Percentiles rank a stretch among this genome's conserved stretches.
These are phyloP conservation scores for Breynia disticha DNA, from an alignment of 441 rosid genomes.

Conservation along the genomic window DNA sequence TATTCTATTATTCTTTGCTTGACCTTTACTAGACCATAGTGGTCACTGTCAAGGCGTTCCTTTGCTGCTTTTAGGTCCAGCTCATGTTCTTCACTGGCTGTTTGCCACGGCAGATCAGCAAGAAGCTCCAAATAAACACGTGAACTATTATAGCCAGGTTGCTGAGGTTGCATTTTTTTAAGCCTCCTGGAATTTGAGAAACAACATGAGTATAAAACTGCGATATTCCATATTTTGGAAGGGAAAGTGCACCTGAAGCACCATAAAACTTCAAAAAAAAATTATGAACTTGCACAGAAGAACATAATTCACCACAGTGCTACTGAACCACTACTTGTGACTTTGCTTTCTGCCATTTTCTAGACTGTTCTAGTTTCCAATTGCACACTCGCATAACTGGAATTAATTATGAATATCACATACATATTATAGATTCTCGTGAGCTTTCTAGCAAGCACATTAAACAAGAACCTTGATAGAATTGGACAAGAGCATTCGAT, in stretches of 20 bases:
- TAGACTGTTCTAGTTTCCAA: no score
- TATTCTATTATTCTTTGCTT: conserved; percentile 96
- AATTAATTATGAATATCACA: no score
- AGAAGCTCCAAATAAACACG: conserved; percentile 92
- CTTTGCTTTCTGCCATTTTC: no score
- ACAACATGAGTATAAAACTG: not conserved
- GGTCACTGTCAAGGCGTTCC: conserved; percentile 92
- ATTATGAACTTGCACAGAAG: no score
- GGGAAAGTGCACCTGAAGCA: not conserved
- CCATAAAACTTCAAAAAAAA: not conserved
- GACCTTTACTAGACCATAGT: conserved; percentile 81
- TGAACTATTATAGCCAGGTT: conserved; percentile 98
- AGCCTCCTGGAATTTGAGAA: conserved; percentile 59
- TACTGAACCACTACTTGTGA: no score
- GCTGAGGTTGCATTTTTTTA: conserved; percentile 99
- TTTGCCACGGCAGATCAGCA: conserved; percentile 98
- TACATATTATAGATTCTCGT: no score
- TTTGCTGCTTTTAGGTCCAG: conserved; percentile 80
- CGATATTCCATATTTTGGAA: not conserved
- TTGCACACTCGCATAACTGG: no score
- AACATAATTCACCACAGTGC: no score
- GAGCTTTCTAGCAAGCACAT: no score
- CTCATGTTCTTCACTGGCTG: conserved; percentile 79
- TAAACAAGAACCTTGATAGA: no score
- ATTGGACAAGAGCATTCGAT: no score